These are phyloP conservation scores for Cucurbita pepo DNA, from an alignment of 306 rosid species.

Conservation along the genomic window DNA sequence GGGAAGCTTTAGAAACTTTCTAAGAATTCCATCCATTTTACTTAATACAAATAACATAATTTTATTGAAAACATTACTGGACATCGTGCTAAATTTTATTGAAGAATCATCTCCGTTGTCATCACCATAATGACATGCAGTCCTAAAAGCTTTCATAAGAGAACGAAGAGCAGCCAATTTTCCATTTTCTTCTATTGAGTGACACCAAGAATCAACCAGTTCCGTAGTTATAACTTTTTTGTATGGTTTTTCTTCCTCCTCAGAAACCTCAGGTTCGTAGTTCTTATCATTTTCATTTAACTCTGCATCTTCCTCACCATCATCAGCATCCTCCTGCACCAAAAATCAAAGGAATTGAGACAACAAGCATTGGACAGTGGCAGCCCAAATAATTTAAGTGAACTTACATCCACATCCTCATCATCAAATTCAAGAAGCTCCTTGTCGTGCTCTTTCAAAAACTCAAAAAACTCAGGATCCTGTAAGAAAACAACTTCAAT, in stretches of 20 bases:
- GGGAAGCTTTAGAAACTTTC: slow-evolving; percentile 69
- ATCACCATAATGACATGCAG: slow-evolving; percentile 93
- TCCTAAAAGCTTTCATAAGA: slow-evolving; percentile 61
- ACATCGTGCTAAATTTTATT: slow-evolving; percentile 49
- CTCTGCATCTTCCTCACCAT: slow-evolving; percentile 38
- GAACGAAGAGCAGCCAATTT: slow-evolving; percentile 53
- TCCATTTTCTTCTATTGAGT: slow-evolving; percentile 36
- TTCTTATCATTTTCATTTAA: slow-evolving; percentile 12
- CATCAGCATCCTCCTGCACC: slow-evolving; percentile 43
- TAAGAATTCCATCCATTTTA: slow-evolving; percentile 80
- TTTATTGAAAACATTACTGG: slow-evolving; percentile 78
- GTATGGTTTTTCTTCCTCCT: slow-evolving; percentile 23
- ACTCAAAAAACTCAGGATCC: slow-evolving; percentile 83
- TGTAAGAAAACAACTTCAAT: slow-evolving; percentile 21
- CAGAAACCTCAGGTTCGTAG: slow-evolving; percentile 10
- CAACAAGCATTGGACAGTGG: neutral
- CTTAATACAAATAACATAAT: slow-evolving; percentile 67
- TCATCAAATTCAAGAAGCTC: slow-evolving; percentile 68
- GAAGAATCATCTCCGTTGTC: slow-evolving; percentile 42
- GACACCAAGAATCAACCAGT: slow-evolving; percentile 76
- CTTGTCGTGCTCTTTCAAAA: slow-evolving; percentile 59
- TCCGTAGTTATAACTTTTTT: slow-evolving; percentile 44
- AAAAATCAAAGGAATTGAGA: slow-evolving; percentile 9
- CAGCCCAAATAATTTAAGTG: neutral
- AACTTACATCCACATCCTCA: slow-evolving; percentile 53